Percentiles rank a stretch among this genome's conserved stretches.
phyloP scores from a whole-genome alignment of 169 alveolate species.

The Theileria luwenshuni region DNA sequence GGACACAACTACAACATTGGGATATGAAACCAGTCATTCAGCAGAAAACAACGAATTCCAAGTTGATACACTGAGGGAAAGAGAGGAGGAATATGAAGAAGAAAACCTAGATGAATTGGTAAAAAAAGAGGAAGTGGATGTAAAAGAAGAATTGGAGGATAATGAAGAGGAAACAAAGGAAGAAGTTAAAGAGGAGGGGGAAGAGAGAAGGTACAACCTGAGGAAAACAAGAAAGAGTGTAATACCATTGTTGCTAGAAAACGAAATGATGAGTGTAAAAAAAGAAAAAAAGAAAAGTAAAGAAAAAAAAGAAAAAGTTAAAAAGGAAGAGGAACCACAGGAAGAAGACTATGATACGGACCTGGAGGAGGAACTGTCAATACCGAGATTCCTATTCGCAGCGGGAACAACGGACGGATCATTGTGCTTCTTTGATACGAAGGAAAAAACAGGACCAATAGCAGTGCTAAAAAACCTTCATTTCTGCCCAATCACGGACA shows the following conservation, averaged over 20 bases:
- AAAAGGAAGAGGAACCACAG: conserved; percentile 14
- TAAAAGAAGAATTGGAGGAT: neutral
- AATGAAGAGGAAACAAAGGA: conserved; percentile 8
- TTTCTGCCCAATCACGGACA: conserved; percentile 90
- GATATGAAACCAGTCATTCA: no score
- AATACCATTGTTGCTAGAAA: conserved; percentile 8
- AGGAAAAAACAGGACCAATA: conserved; percentile 82
- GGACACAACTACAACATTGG: no score
- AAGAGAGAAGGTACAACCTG: conserved; percentile 16
- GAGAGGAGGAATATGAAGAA: conserved; percentile 21
- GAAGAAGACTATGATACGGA: conserved; percentile 68
- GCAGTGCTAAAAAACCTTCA: conserved; percentile 90
- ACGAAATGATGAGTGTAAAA: neutral
- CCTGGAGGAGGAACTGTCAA: conserved; percentile 74
- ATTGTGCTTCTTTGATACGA: conserved; percentile 84
- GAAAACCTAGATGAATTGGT: conserved; percentile 22
- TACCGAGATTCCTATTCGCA: conserved; percentile 77
- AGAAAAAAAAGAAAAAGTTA: neutral
- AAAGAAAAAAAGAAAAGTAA: neutral
- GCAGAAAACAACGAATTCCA: neutral
- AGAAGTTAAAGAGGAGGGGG: neutral
- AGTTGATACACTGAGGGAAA: neutral
- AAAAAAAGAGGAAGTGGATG: conserved; percentile 16
- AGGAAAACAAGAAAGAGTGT: conserved; percentile 17
- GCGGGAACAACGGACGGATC: conserved; percentile 87